A percentile compares a stretch with the other conserved stretches of the same genome.
These are phyloP conservation scores for Hymenoscyphus fructigenus DNA, from an alignment of 2,329 filamentous ascomycete species.

Conservation along the genomic window DNA sequence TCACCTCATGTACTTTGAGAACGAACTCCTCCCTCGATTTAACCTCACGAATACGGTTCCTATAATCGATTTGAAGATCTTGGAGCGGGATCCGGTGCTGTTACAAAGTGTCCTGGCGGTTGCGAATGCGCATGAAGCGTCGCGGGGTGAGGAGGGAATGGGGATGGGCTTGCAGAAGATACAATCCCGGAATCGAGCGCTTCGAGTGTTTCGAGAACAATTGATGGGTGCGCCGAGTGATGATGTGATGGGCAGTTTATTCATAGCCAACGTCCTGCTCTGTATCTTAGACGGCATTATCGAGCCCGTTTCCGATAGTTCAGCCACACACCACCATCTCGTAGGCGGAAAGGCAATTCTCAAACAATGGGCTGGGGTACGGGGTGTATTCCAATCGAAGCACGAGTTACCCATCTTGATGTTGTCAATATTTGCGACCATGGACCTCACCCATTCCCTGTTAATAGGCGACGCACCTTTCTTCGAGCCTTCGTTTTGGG, in stretches of 20 bases:
- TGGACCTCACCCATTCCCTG: constrained; percentile 44
- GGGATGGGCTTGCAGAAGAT: constrained; percentile 28
- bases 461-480: constrained; percentile 41
- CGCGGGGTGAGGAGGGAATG: constrained; percentile 26
- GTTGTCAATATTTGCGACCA: constrained; percentile 45
- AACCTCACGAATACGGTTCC: constrained; percentile 32
- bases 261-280: constrained; percentile 45
- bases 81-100: constrained; percentile 29
- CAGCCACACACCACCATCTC: constrained; percentile 31
- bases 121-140: constrained; percentile 31
- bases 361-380: constrained; percentile 31
- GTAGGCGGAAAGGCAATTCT: constrained; percentile 33
- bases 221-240: constrained; percentile 38
- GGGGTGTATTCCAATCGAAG: constrained; percentile 26
- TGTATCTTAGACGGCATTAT: constrained; percentile 40
- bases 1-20: constrained; percentile 33
- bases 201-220: constrained; percentile 38
- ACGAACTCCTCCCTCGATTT: constrained; percentile 32
- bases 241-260: constrained; percentile 36
- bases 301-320: constrained; percentile 29
- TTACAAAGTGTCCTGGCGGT: constrained; percentile 30
- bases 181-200: constrained; percentile 30
- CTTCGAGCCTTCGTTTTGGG: constrained; percentile 41
- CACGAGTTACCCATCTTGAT: constrained; percentile 39
- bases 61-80: constrained; percentile 26